Percentiles rank a stretch among this genome's conserved stretches.
Conservation (phyloP, 2,329 filamentous ascomycete genomes). For the Colletotrichum godetiae region DNA sequence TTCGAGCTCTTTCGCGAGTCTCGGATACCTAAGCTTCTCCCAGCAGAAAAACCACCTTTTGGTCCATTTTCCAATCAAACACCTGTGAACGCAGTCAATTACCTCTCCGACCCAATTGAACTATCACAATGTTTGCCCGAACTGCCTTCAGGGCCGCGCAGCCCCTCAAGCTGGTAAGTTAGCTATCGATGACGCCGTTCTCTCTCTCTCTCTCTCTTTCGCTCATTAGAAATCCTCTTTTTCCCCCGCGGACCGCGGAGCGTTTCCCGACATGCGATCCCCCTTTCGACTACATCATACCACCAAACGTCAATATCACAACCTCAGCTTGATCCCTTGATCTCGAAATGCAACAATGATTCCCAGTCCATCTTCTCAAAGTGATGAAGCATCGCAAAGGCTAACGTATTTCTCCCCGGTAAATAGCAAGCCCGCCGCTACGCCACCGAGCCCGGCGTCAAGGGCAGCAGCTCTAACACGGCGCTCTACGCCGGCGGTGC, state of each 20-base stretch:
- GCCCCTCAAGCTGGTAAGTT: conserved; percentile 72
- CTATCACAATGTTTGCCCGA: conserved; percentile 71
- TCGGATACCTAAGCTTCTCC: conserved; percentile 27
- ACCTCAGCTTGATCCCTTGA: background rate
- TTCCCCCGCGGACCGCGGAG: background rate
- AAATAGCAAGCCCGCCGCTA: conserved; percentile 67
- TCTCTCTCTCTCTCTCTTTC: background rate
- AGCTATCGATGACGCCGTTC: conserved; percentile 10
- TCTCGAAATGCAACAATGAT: background rate
- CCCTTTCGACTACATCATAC: background rate
- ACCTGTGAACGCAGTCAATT: conserved; percentile 27
- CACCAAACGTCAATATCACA: background rate
- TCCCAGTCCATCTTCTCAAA: background rate
- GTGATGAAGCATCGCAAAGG: background rate
- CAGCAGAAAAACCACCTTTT: conserved; percentile 12
- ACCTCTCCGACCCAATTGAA: conserved; percentile 41
- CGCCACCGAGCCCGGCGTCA: conserved; percentile 69
- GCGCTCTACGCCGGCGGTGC: conserved; percentile 71
- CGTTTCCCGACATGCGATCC: background rate
- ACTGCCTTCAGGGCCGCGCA: conserved; percentile 72
- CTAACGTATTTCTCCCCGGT: conserved; percentile 44
- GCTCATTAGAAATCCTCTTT: background rate
- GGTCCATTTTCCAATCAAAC: background rate
- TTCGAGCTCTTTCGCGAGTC: conserved; percentile 16
- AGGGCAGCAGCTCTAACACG: conserved; percentile 65